phyloP scores from a whole-genome alignment of 2,329 filamentous ascomycete species.

The Lasiodiplodia hormozganensis region DNA sequence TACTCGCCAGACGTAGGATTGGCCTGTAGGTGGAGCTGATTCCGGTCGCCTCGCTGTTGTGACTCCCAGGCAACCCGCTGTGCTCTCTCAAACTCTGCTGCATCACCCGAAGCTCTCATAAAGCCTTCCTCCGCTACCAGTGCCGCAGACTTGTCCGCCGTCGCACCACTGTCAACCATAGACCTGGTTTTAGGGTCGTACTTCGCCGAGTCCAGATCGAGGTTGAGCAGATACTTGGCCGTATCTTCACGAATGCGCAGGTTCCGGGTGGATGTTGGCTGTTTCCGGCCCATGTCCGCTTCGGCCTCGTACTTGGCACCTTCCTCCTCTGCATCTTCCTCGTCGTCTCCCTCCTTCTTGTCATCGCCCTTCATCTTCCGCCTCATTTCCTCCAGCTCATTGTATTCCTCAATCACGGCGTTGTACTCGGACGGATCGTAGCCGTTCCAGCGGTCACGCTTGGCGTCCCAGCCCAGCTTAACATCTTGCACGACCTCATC shows the following conservation, averaged over 20 bases:
- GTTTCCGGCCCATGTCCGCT: constrained; percentile 93
- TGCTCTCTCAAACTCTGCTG: constrained; percentile 88
- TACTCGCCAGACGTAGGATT: constrained; percentile 95
- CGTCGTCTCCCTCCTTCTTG: constrained; percentile 52
- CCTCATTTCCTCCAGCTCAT: constrained; percentile 81
- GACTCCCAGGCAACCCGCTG: constrained; percentile 94
- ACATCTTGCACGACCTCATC: constrained; percentile 89
- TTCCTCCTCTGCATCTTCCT: constrained; percentile 59
- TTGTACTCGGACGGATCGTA: constrained; percentile 89
- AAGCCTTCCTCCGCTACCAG: constrained; percentile 94
- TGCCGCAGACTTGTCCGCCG: constrained; percentile 78
- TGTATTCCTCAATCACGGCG: constrained; percentile 86
- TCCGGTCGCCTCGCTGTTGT: constrained; percentile 80
- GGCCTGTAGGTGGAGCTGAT: constrained; percentile 87
- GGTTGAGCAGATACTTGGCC: constrained; percentile 92
- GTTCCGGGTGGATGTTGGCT: constrained; percentile 88
- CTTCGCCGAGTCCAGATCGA: constrained; percentile 94
- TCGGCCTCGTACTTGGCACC: constrained; percentile 84
- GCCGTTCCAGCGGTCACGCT: constrained; percentile 98
- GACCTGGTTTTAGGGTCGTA: constrained; percentile 96
- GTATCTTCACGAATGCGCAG: constrained; percentile 94
- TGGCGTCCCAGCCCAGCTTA: constrained; percentile 92
- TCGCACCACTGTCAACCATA: constrained; percentile 85
- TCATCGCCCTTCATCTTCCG: constrained; percentile 49
- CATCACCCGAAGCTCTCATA: constrained; percentile 86